Evolutionary conservation across 306 rosid species (phyloP).

Genomic region (Lotus japonicus): DNA sequence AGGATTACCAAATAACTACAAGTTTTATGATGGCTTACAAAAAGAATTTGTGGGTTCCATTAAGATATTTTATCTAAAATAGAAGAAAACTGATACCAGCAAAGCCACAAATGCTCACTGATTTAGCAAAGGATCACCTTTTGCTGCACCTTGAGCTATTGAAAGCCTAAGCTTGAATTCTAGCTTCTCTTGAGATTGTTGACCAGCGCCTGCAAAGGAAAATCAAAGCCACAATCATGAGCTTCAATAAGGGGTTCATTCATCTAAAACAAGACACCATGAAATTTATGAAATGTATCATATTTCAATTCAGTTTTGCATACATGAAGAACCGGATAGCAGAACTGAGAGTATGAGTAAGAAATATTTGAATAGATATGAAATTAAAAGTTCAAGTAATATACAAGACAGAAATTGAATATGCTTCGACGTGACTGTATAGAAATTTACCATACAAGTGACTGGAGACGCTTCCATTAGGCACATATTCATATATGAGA

Average conservation of each 20-base stretch:
- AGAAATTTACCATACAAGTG: conserved; percentile 83
- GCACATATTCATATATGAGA: conserved; percentile 81
- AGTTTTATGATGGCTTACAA: conserved; percentile 39
- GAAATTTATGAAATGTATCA: background rate
- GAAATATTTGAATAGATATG: background rate
- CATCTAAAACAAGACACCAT: background rate
- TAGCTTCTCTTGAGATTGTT: conserved; percentile 58
- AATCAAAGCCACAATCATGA: conserved; percentile 2
- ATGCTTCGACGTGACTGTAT: conserved; percentile 10
- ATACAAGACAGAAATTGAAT: background rate
- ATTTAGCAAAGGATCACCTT: conserved; percentile 98
- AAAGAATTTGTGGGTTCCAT: conserved; percentile 36
- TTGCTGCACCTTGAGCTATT: conserved; percentile 96
- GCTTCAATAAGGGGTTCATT: conserved; percentile 5
- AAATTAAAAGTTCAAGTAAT: background rate
- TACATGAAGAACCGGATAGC: background rate
- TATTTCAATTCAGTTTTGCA: background rate
- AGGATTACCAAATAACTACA: conserved; percentile 18
- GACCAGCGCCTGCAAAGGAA: conserved; percentile 49
- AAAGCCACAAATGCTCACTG: conserved; percentile 99
- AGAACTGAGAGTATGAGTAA: background rate
- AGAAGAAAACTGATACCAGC: conserved; percentile 85
- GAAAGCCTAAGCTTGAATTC: conserved; percentile 86
- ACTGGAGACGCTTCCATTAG: conserved; percentile 85
- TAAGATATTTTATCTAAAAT: conserved; percentile 49